Conservation (phyloP, 2,329 filamentous ascomycete species). For the Xylariales sp. region DNA sequence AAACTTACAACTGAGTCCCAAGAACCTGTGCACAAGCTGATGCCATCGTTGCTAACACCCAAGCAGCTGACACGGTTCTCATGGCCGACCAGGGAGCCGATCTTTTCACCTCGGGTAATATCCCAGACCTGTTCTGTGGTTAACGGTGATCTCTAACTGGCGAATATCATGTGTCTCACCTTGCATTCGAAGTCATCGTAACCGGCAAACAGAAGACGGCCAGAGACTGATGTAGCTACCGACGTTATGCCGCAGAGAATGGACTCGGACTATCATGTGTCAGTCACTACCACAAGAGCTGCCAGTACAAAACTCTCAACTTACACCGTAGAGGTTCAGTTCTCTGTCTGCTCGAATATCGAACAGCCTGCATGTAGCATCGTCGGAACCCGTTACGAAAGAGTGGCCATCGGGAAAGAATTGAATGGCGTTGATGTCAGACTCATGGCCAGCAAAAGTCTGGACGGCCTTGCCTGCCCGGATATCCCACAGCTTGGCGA, state of each 20-base stretch:
- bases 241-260: slow-evolving; percentile 98
- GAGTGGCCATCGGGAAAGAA: slow-evolving; percentile 99
- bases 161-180: slow-evolving; percentile 48
- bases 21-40: slow-evolving; percentile 98
- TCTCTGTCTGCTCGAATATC: slow-evolving; percentile 93
- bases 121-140: slow-evolving; percentile 76
- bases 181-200: slow-evolving; percentile 99
- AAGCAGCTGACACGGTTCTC: slow-evolving; percentile 99
- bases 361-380: slow-evolving; percentile 94
- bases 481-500: slow-evolving; percentile 98
- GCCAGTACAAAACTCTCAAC: slow-evolving; percentile 23
- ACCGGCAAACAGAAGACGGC: slow-evolving; percentile 88
- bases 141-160: background rate
- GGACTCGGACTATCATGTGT: slow-evolving; percentile 72
- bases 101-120: slow-evolving; percentile 91
- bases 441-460: slow-evolving; percentile 97
- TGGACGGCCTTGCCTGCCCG: slow-evolving; percentile 96
- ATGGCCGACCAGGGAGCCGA: slow-evolving; percentile 93
- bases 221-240: slow-evolving; percentile 95
- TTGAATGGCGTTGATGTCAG: slow-evolving; percentile 98
- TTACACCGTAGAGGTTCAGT: slow-evolving; percentile 63
- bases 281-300: slow-evolving; percentile 10
- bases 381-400: slow-evolving; percentile 95
- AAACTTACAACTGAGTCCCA: slow-evolving; percentile 94
- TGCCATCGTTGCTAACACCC: slow-evolving; percentile 97